Evolutionary conservation across 306 rosid genomes (phyloP).

Genomic region (Pterocarpus santalinus): DNA sequence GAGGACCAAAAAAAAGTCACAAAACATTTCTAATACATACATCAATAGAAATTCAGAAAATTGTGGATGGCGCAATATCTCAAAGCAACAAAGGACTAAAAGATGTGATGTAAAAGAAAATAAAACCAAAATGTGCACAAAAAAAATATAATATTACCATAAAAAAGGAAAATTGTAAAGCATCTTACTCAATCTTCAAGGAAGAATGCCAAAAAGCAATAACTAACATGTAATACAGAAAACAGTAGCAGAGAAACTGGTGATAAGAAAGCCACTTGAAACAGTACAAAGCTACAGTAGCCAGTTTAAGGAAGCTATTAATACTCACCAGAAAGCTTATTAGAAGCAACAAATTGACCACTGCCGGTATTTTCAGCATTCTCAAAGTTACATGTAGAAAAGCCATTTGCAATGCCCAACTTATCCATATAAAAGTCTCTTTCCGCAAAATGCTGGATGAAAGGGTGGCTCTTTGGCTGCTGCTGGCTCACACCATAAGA

Average conservation of each 20-base stretch:
- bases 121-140: not conserved
- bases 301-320: not conserved
- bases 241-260: constrained; percentile 23
- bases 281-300: not conserved
- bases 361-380: constrained; percentile 69
- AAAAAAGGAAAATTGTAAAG: not conserved
- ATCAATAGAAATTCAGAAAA: constrained; percentile 24
- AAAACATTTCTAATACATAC: not conserved
- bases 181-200: constrained; percentile 17
- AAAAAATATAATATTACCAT: not conserved
- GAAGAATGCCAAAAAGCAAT: constrained; percentile 28
- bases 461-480: constrained; percentile 61
- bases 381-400: constrained; percentile 58
- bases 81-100: not conserved
- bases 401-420: constrained; percentile 69
- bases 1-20: constrained; percentile 17
- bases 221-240: not conserved
- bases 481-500: constrained; percentile 64
- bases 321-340: constrained; percentile 83
- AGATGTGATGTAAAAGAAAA: not conserved
- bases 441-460: constrained; percentile 62
- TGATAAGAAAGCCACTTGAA: not conserved
- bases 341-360: constrained; percentile 53
- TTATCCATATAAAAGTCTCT: constrained; percentile 67
- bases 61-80: not conserved